Percentiles rank a stretch among this genome's conserved stretches.
These are phyloP conservation scores for Xylaria sp. DNA, from an alignment of 2,329 filamentous ascomycete species.

Conservation along the genomic window DNA sequence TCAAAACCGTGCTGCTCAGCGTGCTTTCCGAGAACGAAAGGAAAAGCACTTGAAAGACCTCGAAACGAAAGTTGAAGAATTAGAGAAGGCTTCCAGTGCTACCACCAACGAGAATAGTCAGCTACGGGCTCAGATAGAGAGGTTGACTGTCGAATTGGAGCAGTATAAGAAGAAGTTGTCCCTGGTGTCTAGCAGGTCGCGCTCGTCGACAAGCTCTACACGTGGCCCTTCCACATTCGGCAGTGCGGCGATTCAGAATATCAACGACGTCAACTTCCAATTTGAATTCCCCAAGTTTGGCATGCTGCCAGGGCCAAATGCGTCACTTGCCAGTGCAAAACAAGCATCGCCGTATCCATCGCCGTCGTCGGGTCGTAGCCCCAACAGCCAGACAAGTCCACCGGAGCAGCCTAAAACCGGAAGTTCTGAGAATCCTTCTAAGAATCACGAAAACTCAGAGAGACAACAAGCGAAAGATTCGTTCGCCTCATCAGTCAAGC, in stretches of 20 bases:
- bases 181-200: slow-evolving; percentile 57
- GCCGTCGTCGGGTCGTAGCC: slow-evolving; percentile 46
- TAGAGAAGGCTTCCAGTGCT: slow-evolving; percentile 84
- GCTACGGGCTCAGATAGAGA: slow-evolving; percentile 87
- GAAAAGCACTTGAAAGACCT: slow-evolving; percentile 90
- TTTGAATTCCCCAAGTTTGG: slow-evolving; percentile 98
- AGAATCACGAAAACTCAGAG: slow-evolving; percentile 53
- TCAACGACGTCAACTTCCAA: slow-evolving; percentile 83
- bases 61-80: slow-evolving; percentile 79
- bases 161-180: slow-evolving; percentile 92
- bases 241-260: slow-evolving; percentile 64
- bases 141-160: slow-evolving; percentile 83
- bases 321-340: slow-evolving; percentile 33
- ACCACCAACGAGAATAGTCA: slow-evolving; percentile 87
- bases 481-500: slow-evolving; percentile 60
- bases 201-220: slow-evolving; percentile 49
- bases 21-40: slow-evolving; percentile 93
- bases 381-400: slow-evolving; percentile 52
- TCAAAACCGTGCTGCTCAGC: slow-evolving; percentile 91
- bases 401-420: slow-evolving; percentile 49
- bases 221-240: slow-evolving; percentile 59
- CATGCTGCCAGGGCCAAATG: slow-evolving; percentile 66
- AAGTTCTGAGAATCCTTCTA: slow-evolving; percentile 51
- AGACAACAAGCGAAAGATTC: slow-evolving; percentile 57
- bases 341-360: slow-evolving; percentile 44